Conservation (phyloP, 345 rosid species). For the Bruguiera gymnorhiza region DNA sequence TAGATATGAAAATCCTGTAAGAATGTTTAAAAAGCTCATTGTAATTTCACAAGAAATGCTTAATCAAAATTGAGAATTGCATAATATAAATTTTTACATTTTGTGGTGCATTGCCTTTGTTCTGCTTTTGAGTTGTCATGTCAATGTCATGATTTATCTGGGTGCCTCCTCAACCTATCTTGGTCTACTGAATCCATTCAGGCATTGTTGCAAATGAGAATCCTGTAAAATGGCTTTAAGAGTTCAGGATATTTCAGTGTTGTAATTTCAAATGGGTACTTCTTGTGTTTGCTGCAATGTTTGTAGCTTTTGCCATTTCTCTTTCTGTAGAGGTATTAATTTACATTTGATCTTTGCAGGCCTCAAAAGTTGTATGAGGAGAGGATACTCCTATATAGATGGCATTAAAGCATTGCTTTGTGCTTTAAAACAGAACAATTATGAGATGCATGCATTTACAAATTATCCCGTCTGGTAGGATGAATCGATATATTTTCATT, state of each 20-base stretch:
- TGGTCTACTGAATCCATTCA: too few species aligned
- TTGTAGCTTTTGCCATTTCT: background rate
- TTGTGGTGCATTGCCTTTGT: background rate
- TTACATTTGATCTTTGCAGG: slow-evolving; percentile 42
- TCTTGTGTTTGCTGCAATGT: background rate
- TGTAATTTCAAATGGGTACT: background rate
- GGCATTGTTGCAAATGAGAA: too few species aligned
- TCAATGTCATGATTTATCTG: slow-evolving; percentile 2
- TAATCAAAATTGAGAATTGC: too few species aligned
- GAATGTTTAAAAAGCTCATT: too few species aligned
- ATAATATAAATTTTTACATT: background rate
- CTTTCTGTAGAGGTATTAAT: background rate
- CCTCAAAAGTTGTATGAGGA: slow-evolving; percentile 65
- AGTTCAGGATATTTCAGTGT: background rate
- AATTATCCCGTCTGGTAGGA: slow-evolving; percentile 84
- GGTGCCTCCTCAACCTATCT: background rate
- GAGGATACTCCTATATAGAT: slow-evolving; percentile 69
- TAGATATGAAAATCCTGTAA: too few species aligned
- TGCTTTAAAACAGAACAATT: slow-evolving; percentile 44
- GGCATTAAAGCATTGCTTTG: slow-evolving; percentile 72
- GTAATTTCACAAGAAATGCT: too few species aligned
- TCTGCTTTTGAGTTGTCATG: background rate
- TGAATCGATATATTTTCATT: background rate
- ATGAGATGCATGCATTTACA: slow-evolving; percentile 91
- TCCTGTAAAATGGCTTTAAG: background rate